Conservation (phyloP, 2,329 filamentous ascomycete genomes). For the Seiridium unicorne region DNA sequence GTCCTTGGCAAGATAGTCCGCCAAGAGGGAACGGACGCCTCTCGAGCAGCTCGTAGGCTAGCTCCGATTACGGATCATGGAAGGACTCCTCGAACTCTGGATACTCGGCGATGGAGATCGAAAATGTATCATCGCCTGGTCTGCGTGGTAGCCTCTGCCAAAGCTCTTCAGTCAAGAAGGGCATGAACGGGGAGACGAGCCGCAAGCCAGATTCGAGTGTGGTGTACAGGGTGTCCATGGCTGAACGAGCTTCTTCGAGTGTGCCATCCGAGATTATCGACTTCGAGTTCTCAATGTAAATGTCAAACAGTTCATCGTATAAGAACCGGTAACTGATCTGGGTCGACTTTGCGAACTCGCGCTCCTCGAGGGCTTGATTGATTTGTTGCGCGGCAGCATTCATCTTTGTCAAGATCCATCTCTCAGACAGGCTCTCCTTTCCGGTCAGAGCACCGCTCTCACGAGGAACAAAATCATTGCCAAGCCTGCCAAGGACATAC, state of each 20-base stretch:
- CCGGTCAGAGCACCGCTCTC: neutral
- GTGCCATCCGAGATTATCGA: neutral
- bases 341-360: neutral
- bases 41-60: neutral
- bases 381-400: neutral
- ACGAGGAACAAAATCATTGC: neutral
- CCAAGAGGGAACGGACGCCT: neutral
- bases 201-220: neutral
- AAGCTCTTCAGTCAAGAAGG: neutral
- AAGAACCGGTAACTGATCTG: neutral
- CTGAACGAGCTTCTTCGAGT: neutral
- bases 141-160: neutral
- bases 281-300: neutral
- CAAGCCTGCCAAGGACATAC: conserved; percentile 1
- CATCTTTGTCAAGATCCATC: neutral
- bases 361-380: neutral
- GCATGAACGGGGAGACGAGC: neutral
- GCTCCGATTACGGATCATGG: neutral
- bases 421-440: neutral
- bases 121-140: neutral
- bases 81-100: neutral
- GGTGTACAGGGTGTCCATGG: neutral
- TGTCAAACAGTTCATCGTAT: neutral
- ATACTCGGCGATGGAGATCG: neutral
- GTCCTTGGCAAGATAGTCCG: neutral